These are phyloP conservation scores for Eucalyptus tenuipes DNA, from an alignment of 345 rosid species.

Conservation along the genomic window DNA sequence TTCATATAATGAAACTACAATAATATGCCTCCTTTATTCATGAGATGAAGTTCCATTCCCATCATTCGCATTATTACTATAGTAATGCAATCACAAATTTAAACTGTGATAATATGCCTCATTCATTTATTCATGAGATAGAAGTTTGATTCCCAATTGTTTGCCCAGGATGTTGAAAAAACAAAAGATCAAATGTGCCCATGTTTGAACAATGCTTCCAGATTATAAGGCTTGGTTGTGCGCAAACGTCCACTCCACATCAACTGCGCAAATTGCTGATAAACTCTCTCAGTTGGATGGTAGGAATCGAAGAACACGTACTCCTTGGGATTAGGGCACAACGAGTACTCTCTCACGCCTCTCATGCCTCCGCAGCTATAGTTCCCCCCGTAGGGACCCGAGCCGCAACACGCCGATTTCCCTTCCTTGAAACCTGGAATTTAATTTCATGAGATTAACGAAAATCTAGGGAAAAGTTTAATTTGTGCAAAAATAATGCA, in stretches of 20 bases:
- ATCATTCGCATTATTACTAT: not conserved
- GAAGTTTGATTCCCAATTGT: not conserved
- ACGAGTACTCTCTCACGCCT: not conserved
- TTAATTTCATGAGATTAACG: not conserved
- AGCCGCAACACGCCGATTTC: conserved; percentile 9
- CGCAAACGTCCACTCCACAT: not conserved
- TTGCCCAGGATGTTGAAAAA: not conserved
- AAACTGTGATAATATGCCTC: not conserved
- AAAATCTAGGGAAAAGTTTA: not conserved
- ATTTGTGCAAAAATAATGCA: not conserved
- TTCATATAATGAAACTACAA: not conserved
- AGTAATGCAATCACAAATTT: not conserved
- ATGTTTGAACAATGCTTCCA: not conserved
- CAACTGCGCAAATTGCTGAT: not conserved
- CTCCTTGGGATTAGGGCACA: not conserved
- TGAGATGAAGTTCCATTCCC: not conserved
- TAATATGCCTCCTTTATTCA: not conserved
- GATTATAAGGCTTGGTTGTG: not conserved
- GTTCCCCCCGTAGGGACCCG: not conserved
- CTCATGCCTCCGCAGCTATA: not conserved
- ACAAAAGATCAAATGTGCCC: not conserved
- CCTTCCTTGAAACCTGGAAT: conserved; percentile 4
- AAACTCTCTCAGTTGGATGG: not conserved
- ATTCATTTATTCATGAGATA: not conserved
- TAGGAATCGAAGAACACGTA: not conserved